phyloP scores from a whole-genome alignment of 805 yeast species.

The Candida rishiriensis region DNA sequence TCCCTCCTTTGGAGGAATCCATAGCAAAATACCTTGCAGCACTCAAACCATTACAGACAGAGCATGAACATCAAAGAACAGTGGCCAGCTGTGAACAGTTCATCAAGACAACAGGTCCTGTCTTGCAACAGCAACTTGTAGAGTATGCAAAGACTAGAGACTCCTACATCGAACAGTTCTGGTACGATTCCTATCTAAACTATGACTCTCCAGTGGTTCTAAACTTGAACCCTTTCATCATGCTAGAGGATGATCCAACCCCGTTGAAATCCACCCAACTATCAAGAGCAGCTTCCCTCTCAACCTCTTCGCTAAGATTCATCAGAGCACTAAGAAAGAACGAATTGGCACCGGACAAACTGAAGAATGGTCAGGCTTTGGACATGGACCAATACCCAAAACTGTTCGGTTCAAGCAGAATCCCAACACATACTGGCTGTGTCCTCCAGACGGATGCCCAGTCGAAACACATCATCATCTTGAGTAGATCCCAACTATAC shows the following conservation, averaged over 20 bases:
- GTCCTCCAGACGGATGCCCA: conserved; percentile 75
- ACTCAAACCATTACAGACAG: conserved; percentile 78
- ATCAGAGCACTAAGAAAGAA: conserved; percentile 73
- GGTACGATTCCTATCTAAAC: conserved; percentile 87
- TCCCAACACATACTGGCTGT: conserved; percentile 80
- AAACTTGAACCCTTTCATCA: conserved; percentile 84
- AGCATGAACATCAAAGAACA: conserved; percentile 61
- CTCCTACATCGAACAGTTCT: conserved; percentile 87
- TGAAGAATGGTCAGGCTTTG: conserved; percentile 57
- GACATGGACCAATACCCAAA: conserved; percentile 92
- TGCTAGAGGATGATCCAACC: conserved; percentile 89
- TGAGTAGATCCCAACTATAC: conserved; percentile 83
- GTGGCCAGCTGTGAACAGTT: conserved; percentile 52
- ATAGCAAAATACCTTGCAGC: conserved; percentile 61
- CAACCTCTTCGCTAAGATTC: conserved; percentile 73
- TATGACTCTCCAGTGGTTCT: conserved; percentile 90
- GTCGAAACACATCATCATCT: conserved; percentile 76
- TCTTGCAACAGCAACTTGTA: conserved; percentile 58
- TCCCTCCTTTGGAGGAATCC: conserved; percentile 69
- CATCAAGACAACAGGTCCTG: conserved; percentile 50
- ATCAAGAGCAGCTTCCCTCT: conserved; percentile 74
- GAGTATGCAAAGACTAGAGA: conserved; percentile 59
- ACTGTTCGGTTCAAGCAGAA: conserved; percentile 81
- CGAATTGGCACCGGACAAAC: conserved; percentile 65
- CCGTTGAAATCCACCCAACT: conserved; percentile 60